A percentile compares a stretch with the other conserved stretches of the same genome.
phyloP scores from a whole-genome alignment of 192 early-diverging fungal genomes.

The Oehlia diaphana region DNA sequence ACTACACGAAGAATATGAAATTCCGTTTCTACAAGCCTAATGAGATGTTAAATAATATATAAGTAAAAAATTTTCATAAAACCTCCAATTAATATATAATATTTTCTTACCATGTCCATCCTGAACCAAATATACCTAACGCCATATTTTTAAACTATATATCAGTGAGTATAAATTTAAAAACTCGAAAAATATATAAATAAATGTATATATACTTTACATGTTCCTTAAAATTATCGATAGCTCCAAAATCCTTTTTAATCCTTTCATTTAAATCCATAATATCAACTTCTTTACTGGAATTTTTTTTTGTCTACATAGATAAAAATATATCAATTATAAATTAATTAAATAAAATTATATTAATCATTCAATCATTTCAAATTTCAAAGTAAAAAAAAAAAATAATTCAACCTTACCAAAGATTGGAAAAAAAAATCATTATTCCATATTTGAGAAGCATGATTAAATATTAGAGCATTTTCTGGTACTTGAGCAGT shows the following conservation, averaged over 20 bases:
- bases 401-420: conserved; percentile 20
- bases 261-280: neutral
- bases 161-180: conserved; percentile 33
- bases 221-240: neutral
- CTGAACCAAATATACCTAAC: conserved; percentile 44
- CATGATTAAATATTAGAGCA: conserved; percentile 44
- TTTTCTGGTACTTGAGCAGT: conserved; percentile 39
- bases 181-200: neutral
- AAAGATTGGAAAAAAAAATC: conserved; percentile 47
- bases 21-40: conserved; percentile 23
- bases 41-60: neutral
- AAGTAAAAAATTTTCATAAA: too few species aligned
- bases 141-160: conserved; percentile 43
- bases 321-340: too few species aligned
- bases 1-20: conserved; percentile 21
- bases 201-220: neutral
- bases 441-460: conserved; percentile 48
- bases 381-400: too few species aligned
- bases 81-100: neutral
- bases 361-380: too few species aligned
- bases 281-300: neutral
- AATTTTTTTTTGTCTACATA: neutral
- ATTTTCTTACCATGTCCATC: conserved; percentile 48
- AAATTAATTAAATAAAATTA: too few species aligned
- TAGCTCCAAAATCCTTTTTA: neutral